Evolutionary conservation across 306 rosid species (phyloP).

Genomic region (Gastrolobium villosum): DNA sequence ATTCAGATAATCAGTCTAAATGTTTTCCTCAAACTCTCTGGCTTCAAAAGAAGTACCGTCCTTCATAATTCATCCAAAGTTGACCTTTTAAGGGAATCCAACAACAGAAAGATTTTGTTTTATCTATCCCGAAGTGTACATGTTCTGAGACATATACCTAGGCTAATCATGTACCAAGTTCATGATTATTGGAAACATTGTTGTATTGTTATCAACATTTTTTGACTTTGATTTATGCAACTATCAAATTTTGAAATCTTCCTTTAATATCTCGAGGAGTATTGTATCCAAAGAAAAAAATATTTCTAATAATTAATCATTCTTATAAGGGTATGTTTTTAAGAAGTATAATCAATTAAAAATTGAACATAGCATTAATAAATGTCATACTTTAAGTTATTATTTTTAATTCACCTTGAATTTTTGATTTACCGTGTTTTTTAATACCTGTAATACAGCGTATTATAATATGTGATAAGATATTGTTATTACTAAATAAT

Average conservation of each 20-base stretch:
- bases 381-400: too few species aligned
- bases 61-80: conserved; percentile 59
- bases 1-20: conserved; percentile 56
- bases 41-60: conserved; percentile 60
- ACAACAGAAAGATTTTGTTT: conserved; percentile 48
- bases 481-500: too few species aligned
- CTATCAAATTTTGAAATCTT: not conserved
- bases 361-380: too few species aligned
- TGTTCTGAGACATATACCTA: conserved; percentile 54
- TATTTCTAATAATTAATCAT: too few species aligned
- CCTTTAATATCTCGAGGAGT: not conserved
- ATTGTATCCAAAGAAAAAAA: too few species aligned
- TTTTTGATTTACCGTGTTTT: too few species aligned
- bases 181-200: too few species aligned
- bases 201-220: not conserved
- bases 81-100: conserved; percentile 43
- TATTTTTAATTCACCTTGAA: too few species aligned
- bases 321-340: too few species aligned
- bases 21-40: conserved; percentile 69
- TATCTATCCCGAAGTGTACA: conserved; percentile 53
- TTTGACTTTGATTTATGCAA: not conserved
- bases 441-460: too few species aligned
- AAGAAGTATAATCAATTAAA: too few species aligned
- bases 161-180: not conserved
- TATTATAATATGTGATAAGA: too few species aligned